Evolutionary conservation across 2,329 filamentous ascomycete species (phyloP).

Genomic region (Stylonectria norvegica): DNA sequence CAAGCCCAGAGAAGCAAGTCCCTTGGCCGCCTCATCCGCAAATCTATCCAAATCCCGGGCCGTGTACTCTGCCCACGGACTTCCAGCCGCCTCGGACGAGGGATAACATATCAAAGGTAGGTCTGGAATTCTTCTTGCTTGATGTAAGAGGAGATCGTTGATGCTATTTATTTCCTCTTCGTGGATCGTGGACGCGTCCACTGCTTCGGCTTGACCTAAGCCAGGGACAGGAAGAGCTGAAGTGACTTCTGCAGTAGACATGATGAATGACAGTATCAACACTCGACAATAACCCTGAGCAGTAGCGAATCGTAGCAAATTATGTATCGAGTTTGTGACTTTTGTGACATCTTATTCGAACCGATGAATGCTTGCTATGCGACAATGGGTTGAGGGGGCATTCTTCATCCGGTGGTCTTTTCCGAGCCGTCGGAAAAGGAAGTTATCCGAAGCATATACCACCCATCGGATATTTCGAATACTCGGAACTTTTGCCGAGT

Average conservation of each 20-base stretch:
- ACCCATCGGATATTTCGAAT: no score
- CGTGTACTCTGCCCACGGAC: conserved; percentile 23
- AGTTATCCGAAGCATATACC: no score
- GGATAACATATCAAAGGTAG: conserved; percentile 23
- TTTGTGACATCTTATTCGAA: no score
- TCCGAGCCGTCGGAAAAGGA: no score
- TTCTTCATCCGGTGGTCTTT: no score
- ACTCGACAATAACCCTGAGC: no score
- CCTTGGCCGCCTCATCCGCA: conserved; percentile 20
- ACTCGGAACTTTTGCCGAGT: no score
- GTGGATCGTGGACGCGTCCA: neutral
- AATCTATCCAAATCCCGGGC: conserved; percentile 22
- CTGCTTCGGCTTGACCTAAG: neutral
- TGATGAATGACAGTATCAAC: no score
- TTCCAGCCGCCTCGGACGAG: conserved; percentile 12
- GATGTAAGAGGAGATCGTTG: conserved; percentile 21
- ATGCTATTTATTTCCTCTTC: conserved; percentile 15
- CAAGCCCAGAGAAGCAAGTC: conserved; percentile 9
- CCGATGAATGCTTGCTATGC: no score
- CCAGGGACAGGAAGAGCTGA: neutral
- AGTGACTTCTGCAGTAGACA: neutral
- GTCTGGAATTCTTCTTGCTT: conserved; percentile 20
- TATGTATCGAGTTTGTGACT: no score
- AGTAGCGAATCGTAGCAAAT: no score
- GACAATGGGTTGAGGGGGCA: no score